Evolutionary conservation across 2,329 filamentous ascomycete genomes (phyloP).

Genomic region (Verticillium nonalfalfae): DNA sequence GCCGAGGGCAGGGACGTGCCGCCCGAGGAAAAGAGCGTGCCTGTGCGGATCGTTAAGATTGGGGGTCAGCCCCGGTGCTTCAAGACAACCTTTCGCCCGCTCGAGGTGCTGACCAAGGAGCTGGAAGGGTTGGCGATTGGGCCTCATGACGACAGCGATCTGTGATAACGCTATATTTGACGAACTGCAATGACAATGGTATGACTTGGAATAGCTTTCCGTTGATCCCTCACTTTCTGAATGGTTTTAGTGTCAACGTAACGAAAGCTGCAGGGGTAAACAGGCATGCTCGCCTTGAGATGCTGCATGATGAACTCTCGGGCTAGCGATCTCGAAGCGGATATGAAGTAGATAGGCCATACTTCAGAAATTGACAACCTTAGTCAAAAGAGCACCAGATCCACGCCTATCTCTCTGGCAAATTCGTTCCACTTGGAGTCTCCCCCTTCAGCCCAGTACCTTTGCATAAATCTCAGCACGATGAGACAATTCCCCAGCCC

Average conservation of each 20-base stretch:
- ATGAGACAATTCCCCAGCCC: not conserved
- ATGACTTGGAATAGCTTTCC: not conserved
- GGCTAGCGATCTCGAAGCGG: too few species aligned
- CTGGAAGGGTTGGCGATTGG: not conserved
- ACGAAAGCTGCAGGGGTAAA: too few species aligned
- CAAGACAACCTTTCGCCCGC: slow-evolving; percentile 9
- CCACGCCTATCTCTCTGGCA: not conserved
- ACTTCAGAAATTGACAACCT: too few species aligned
- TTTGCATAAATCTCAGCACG: not conserved
- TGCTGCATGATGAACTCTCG: too few species aligned
- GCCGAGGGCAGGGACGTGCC: slow-evolving; percentile 2
- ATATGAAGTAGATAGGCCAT: too few species aligned
- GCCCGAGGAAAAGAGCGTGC: slow-evolving; percentile 8
- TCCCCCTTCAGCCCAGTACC: not conserved
- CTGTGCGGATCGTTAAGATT: slow-evolving; percentile 4
- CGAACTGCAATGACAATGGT: not conserved
- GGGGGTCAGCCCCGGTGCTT: slow-evolving; percentile 1
- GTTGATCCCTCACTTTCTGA: too few species aligned
- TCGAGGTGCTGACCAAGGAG: slow-evolving; percentile 7
- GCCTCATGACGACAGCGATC: not conserved
- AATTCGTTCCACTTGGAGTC: not conserved
- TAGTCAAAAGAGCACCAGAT: not conserved
- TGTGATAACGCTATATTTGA: not conserved
- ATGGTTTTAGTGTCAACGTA: too few species aligned
- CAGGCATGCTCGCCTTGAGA: not conserved